Evolutionary conservation across 345 rosid species (phyloP).

Genomic region (Cardiospermum halicacabum): DNA sequence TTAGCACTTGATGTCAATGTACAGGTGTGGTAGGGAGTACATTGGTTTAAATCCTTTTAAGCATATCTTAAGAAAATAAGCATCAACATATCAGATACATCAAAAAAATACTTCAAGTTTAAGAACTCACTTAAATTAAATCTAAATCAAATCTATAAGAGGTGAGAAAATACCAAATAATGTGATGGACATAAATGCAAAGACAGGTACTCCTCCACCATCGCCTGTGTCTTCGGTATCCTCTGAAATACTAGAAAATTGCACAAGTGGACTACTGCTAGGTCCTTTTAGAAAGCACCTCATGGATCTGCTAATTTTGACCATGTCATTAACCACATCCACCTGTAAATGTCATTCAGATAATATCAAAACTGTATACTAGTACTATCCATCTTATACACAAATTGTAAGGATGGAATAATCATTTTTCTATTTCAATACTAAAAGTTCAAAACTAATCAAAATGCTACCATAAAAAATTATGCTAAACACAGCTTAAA

Average conservation of each 20-base stretch:
- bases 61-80: not conserved
- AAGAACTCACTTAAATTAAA: not conserved
- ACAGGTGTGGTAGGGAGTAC: not conserved
- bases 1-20: not conserved
- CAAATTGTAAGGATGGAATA: not conserved
- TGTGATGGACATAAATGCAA: constrained; percentile 51
- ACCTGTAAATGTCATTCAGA: constrained; percentile 41
- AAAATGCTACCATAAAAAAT: no score
- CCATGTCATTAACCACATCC: constrained; percentile 52
- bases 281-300: constrained; percentile 54
- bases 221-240: constrained; percentile 61
- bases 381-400: not conserved
- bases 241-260: constrained; percentile 51
- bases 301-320: constrained; percentile 51
- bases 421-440: not conserved
- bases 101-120: not conserved
- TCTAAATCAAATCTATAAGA: not conserved
- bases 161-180: constrained; percentile 44
- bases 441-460: not conserved
- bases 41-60: not conserved
- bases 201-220: constrained; percentile 69
- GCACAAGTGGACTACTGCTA: constrained; percentile 44
- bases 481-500: no score
- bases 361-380: not conserved
- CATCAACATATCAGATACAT: not conserved